Conservation (phyloP, 2,329 filamentous ascomycete genomes). For the Talaromyces sp. region DNA sequence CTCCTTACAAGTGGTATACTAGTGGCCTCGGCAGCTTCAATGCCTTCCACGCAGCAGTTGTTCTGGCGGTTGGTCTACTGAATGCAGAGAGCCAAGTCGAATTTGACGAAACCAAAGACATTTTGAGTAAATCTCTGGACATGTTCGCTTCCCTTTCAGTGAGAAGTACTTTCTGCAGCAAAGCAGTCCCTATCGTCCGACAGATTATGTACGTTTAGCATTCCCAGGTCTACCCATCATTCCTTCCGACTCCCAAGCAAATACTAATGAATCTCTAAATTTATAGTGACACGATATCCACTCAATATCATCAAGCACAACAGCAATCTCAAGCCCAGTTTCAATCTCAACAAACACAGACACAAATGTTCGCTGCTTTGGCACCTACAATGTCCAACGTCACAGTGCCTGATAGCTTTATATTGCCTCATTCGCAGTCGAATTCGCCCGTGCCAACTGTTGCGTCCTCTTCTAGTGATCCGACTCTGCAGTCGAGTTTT, state of each 20-base stretch:
- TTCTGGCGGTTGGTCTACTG: slow-evolving; percentile 33
- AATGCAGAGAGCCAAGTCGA: slow-evolving; percentile 32
- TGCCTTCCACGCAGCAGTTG: slow-evolving; percentile 44
- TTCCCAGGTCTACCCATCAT: too few relatives aligned
- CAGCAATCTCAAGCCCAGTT: slow-evolving; percentile 13
- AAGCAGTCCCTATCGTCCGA: slow-evolving; percentile 38
- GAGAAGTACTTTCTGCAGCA: slow-evolving; percentile 41
- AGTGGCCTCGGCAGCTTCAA: slow-evolving; percentile 45
- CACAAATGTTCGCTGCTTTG: slow-evolving; percentile 13
- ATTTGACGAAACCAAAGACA: slow-evolving; percentile 32
- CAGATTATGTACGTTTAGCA: slow-evolving; percentile 39
- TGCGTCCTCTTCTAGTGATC: slow-evolving; percentile 22
- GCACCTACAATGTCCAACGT: slow-evolving; percentile 7
- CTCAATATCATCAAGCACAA: slow-evolving; percentile 15
- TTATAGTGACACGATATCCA: slow-evolving; percentile 27
- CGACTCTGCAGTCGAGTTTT: slow-evolving; percentile 21
- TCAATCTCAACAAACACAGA: slow-evolving; percentile 12
- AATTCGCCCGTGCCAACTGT: slow-evolving; percentile 24
- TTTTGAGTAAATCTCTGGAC: slow-evolving; percentile 33
- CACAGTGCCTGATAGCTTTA: slow-evolving; percentile 18
- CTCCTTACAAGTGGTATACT: slow-evolving; percentile 45
- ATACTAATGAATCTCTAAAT: background rate
- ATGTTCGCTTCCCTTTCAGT: slow-evolving; percentile 37
- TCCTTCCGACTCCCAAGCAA: background rate
- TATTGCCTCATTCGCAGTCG: slow-evolving; percentile 18